Evolutionary conservation across 345 rosid species (phyloP).

Genomic region (Melastoma malabathricum): DNA sequence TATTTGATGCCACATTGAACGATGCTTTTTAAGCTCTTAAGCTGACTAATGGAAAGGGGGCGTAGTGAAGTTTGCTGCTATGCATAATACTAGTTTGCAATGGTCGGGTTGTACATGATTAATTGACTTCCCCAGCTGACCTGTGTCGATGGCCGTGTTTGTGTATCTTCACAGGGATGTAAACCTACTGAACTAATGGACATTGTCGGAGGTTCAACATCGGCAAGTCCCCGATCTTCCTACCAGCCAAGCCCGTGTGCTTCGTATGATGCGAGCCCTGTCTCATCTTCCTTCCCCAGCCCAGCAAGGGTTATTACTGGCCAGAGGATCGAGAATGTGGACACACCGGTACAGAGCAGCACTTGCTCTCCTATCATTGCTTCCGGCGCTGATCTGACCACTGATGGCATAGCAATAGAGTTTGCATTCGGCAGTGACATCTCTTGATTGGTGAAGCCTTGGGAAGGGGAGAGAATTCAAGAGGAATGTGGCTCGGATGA

Average conservation of each 20-base stretch:
- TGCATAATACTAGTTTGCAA: no score
- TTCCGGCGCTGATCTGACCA: conserved; percentile 53
- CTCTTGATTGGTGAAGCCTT: conserved; percentile 73
- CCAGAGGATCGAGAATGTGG: conserved; percentile 79
- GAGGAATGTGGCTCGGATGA: conserved; percentile 87
- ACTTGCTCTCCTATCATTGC: conserved; percentile 86
- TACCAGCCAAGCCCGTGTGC: conserved; percentile 86
- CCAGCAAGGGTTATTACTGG: conserved; percentile 38
- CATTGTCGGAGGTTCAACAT: conserved; percentile 68
- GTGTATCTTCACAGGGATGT: no score
- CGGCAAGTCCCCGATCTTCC: conserved; percentile 89
- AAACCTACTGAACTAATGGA: conserved; percentile 55
- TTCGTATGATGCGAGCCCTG: conserved; percentile 86
- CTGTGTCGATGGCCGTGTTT: no score
- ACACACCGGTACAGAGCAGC: conserved; percentile 96
- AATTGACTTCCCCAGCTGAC: no score
- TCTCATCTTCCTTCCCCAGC: conserved; percentile 40
- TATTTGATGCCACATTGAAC: no score
- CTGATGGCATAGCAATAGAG: conserved; percentile 72
- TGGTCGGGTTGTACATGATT: no score
- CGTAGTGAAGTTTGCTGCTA: no score
- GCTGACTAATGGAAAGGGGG: no score
- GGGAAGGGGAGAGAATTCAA: conserved; percentile 99
- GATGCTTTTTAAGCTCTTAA: no score
- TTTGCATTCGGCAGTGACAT: conserved; percentile 76